phyloP scores from a whole-genome alignment of 2,329 filamentous ascomycete species.

The Claviceps lovelessii region DNA sequence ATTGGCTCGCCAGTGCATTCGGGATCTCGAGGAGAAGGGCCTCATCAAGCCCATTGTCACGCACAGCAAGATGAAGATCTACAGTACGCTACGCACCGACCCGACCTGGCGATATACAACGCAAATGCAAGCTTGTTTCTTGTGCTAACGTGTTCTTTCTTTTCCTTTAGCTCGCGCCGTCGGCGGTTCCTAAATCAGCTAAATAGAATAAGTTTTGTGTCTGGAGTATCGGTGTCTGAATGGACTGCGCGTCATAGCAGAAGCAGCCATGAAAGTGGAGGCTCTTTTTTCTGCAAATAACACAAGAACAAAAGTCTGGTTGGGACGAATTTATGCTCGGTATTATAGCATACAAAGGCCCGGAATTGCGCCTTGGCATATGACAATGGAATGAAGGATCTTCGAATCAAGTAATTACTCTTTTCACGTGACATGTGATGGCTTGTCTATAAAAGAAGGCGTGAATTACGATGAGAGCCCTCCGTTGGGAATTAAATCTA shows the following conservation, averaged over 20 bases:
- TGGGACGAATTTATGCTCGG: conserved; percentile 27
- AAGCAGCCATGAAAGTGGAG: conserved; percentile 21
- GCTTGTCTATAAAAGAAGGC: neutral
- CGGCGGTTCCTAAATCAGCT: conserved; percentile 31
- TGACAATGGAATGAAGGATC: conserved; percentile 25
- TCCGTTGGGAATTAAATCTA: neutral
- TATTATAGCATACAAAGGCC: conserved; percentile 24
- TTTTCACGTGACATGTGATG: neutral
- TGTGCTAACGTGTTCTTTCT: conserved; percentile 10
- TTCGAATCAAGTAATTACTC: neutral
- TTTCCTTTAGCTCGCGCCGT: conserved; percentile 42
- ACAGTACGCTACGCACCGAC: conserved; percentile 47
- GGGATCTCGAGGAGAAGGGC: conserved; percentile 93
- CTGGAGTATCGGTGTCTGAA: conserved; percentile 25
- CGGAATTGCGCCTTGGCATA: conserved; percentile 23
- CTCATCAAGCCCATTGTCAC: conserved; percentile 95
- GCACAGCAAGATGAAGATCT: conserved; percentile 97
- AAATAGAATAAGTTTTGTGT: conserved; percentile 18
- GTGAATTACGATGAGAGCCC: neutral
- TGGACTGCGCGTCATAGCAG: conserved; percentile 21
- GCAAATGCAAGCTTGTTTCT: neutral
- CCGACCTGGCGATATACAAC: neutral
- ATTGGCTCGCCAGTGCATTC: conserved; percentile 75
- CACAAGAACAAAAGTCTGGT: conserved; percentile 18
- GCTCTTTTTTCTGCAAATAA: conserved; percentile 19